A percentile compares a stretch with the other conserved stretches of the same genome.
Conservation (phyloP, 768 basidiomycete genomes). For the Dioszegia aurantiaca region DNA sequence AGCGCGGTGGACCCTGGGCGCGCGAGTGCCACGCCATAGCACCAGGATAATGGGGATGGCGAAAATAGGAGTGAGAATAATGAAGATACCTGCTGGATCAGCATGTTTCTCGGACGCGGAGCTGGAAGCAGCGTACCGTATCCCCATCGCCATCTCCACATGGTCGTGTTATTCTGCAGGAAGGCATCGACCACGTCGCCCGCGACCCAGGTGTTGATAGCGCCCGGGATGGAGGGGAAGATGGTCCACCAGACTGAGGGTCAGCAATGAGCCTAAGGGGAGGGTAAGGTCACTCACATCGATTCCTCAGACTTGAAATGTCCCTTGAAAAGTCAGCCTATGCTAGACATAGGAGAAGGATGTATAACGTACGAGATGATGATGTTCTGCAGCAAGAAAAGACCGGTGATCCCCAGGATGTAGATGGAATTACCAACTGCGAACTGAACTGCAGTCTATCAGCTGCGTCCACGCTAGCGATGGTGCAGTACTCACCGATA, state of each 20-base stretch:
- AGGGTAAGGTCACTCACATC: conserved; percentile 20
- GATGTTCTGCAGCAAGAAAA: conserved; percentile 45
- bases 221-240: conserved; percentile 45
- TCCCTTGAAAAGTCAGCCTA: conserved; percentile 16
- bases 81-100: conserved; percentile 35
- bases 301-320: conserved; percentile 30
- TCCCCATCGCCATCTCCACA: conserved; percentile 37
- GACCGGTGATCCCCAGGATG: conserved; percentile 44
- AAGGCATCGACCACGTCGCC: conserved; percentile 35
- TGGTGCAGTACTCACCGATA: conserved; percentile 16
- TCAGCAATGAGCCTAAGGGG: not conserved
- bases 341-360: not conserved
- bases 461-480: not conserved
- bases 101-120: not conserved
- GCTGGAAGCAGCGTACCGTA: conserved; percentile 19
- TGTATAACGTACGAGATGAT: conserved; percentile 24
- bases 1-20: conserved; percentile 3
- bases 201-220: conserved; percentile 47
- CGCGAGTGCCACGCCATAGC: conserved; percentile 28
- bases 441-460: conserved; percentile 12
- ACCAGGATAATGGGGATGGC: conserved; percentile 47
- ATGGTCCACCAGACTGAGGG: conserved; percentile 45
- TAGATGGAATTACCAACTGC: conserved; percentile 44
- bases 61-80: conserved; percentile 42
- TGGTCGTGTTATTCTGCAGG: conserved; percentile 20